Conservation (phyloP, 2,329 filamentous ascomycete genomes). For the Phialophora expanda region DNA sequence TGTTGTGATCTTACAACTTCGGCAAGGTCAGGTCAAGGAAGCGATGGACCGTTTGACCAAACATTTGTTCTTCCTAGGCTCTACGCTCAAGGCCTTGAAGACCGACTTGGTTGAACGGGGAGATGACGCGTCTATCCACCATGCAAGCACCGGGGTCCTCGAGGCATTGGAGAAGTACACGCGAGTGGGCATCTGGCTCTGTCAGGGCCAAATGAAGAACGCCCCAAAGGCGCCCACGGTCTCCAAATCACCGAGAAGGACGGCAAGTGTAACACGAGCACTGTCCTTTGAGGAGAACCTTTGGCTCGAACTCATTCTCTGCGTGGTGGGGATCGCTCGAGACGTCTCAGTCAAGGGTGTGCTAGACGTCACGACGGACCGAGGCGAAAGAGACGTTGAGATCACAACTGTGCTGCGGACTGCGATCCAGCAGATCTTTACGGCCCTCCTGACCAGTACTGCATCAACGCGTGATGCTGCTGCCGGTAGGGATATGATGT, state of each 20-base stretch:
- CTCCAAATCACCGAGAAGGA: conserved; percentile 50
- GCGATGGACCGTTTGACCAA: conserved; percentile 85
- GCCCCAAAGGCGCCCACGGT: conserved; percentile 45
- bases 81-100: conserved; percentile 59
- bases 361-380: conserved; percentile 21
- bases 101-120: conserved; percentile 58
- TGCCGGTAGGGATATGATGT: conserved; percentile 66
- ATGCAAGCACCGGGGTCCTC: conserved; percentile 74
- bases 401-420: conserved; percentile 72
- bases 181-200: conserved; percentile 93
- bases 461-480: conserved; percentile 52
- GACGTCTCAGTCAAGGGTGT: conserved; percentile 56
- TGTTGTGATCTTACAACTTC: conserved; percentile 85
- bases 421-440: conserved; percentile 89
- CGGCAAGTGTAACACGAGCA: conserved; percentile 55
- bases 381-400: conserved; percentile 41
- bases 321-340: conserved; percentile 67
- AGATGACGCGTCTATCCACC: conserved; percentile 63
- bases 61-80: conserved; percentile 80
- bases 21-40: conserved; percentile 79
- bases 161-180: conserved; percentile 84
- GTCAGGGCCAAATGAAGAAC: conserved; percentile 73
- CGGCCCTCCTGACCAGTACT: conserved; percentile 78
- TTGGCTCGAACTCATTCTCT: conserved; percentile 70
- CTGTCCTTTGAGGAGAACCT: conserved; percentile 66